A percentile compares a stretch with the other conserved stretches of the same genome.
These are phyloP conservation scores for Aspergillus chevalieri DNA, from an alignment of 2,329 filamentous ascomycete genomes.

Conservation along the genomic window DNA sequence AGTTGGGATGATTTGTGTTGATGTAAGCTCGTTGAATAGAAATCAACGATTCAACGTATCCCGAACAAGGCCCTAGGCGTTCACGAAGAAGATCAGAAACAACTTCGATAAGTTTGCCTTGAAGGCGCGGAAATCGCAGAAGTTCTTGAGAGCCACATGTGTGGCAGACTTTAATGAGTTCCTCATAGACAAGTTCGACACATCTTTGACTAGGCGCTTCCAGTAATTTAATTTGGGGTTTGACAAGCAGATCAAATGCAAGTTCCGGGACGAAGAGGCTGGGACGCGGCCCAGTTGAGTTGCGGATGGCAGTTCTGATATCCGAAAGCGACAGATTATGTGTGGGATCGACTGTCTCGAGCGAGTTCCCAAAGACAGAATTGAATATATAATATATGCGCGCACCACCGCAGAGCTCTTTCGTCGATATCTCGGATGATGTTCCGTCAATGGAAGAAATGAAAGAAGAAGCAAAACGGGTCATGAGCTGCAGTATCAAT, in stretches of 20 bases:
- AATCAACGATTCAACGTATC: slow-evolving; percentile 92
- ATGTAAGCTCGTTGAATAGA: slow-evolving; percentile 97
- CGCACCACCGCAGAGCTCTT: slow-evolving; percentile 90
- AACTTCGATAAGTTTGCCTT: slow-evolving; percentile 95
- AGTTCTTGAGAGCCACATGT: slow-evolving; percentile 95
- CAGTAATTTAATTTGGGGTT: slow-evolving; percentile 95
- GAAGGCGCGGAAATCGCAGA: slow-evolving; percentile 81
- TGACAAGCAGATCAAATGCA: slow-evolving; percentile 94
- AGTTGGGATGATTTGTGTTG: slow-evolving; percentile 99
- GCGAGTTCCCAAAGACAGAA: slow-evolving; percentile 91
- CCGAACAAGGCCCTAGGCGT: slow-evolving; percentile 78
- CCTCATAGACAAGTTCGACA: slow-evolving; percentile 96
- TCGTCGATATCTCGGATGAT: slow-evolving; percentile 96
- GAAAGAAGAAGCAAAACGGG: slow-evolving; percentile 93
- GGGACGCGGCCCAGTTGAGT: slow-evolving; percentile 91
- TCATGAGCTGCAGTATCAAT: slow-evolving; percentile 94
- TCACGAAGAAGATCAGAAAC: slow-evolving; percentile 93
- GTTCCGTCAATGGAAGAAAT: slow-evolving; percentile 98
- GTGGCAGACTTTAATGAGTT: slow-evolving; percentile 98
- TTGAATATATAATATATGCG: slow-evolving; percentile 99
- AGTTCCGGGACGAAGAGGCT: slow-evolving; percentile 96
- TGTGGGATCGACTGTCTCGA: slow-evolving; percentile 94
- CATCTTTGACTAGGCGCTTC: slow-evolving; percentile 93
- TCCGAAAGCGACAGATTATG: slow-evolving; percentile 90
- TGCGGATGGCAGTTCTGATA: slow-evolving; percentile 94